Evolutionary conservation across 495 filamentous ascomycete genomes (phyloP).

Genomic region (Trichoderma asperelloides): DNA sequence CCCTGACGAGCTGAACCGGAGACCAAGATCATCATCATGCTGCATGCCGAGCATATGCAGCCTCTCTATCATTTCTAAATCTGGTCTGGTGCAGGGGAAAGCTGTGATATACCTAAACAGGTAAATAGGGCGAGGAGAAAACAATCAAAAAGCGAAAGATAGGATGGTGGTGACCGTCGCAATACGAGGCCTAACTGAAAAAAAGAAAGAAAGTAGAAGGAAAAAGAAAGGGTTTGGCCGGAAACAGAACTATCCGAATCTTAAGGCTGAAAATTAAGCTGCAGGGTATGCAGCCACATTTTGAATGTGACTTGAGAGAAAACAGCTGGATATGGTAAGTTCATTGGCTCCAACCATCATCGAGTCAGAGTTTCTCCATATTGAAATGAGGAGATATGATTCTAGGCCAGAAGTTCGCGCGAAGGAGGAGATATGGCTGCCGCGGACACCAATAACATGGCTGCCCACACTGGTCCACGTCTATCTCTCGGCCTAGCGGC

Average conservation of each 20-base stretch:
- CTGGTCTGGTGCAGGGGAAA: neutral
- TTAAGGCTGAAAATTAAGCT: neutral
- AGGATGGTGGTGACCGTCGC: neutral
- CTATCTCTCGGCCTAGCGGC: neutral
- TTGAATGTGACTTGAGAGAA: neutral
- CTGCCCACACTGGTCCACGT: neutral
- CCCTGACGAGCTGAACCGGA: neutral
- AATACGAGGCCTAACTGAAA: neutral
- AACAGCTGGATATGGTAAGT: neutral
- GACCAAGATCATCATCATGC: neutral
- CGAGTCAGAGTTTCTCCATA: neutral
- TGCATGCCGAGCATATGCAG: neutral
- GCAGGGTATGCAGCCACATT: neutral
- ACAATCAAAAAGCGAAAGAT: neutral
- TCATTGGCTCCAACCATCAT: neutral
- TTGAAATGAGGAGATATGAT: neutral
- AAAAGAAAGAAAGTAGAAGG: neutral
- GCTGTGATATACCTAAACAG: neutral
- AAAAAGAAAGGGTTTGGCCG: neutral
- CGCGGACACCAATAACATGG: neutral
- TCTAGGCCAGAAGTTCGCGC: neutral
- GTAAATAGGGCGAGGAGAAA: neutral
- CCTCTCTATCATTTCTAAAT: neutral
- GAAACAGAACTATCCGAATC: neutral
- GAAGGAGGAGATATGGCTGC: neutral